These are phyloP conservation scores for Lactuca saligna DNA, from an alignment of 129 eudicot species.

Conservation along the genomic window DNA sequence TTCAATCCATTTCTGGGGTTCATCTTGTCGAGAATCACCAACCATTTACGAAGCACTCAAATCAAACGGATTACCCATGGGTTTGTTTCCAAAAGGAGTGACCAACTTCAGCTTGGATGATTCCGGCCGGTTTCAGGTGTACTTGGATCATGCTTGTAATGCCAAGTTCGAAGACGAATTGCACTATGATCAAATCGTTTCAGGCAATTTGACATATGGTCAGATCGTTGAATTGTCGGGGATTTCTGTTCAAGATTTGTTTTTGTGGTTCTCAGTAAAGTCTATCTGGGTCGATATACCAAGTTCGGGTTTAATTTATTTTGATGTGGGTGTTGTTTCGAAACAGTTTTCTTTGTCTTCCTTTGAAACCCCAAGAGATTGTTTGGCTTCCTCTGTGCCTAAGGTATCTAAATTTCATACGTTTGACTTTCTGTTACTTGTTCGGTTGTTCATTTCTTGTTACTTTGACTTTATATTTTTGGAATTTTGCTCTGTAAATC, in stretches of 20 bases:
- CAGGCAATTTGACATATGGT: slow-evolving; percentile 59
- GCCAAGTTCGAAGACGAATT: slow-evolving; percentile 82
- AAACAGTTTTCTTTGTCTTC: slow-evolving; percentile 78
- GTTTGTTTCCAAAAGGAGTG: slow-evolving; percentile 84
- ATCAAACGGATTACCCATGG: slow-evolving; percentile 63
- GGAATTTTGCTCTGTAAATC: not conserved
- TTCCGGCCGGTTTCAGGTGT: slow-evolving; percentile 59
- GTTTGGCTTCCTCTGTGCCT: slow-evolving; percentile 54
- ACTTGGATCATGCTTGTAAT: slow-evolving; percentile 70
- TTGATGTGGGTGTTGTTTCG: slow-evolving; percentile 83
- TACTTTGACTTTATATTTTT: slow-evolving; percentile 16
- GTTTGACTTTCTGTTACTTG: slow-evolving; percentile 18
- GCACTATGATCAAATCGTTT: slow-evolving; percentile 68
- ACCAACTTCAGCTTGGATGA: slow-evolving; percentile 49
- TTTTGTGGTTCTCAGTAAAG: slow-evolving; percentile 76
- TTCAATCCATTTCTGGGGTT: slow-evolving; percentile 1
- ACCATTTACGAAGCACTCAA: slow-evolving; percentile 65
- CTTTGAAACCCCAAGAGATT: slow-evolving; percentile 73
- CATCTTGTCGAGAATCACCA: slow-evolving; percentile 13
- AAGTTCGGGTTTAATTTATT: slow-evolving; percentile 79
- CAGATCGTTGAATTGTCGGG: slow-evolving; percentile 69
- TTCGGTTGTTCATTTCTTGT: not conserved
- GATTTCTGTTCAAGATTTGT: slow-evolving; percentile 80
- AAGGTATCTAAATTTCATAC: slow-evolving; percentile 36
- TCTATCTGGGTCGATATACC: slow-evolving; percentile 82